These are phyloP conservation scores for Marasmius oreades DNA, from an alignment of 1,284 basidiomycete species.

Conservation along the genomic window DNA sequence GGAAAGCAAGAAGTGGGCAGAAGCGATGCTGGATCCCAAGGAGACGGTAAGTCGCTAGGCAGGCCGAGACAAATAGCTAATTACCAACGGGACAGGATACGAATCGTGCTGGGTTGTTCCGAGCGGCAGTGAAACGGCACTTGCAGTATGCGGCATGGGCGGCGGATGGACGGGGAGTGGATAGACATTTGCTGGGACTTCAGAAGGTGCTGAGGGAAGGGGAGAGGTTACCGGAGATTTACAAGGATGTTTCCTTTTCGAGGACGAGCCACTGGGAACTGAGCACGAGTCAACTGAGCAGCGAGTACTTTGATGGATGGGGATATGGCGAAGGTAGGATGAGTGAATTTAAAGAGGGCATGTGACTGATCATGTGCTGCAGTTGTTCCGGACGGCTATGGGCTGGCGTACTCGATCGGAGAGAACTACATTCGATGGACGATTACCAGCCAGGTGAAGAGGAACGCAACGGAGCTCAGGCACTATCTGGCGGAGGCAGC, in stretches of 20 bases:
- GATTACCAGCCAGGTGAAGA: slow-evolving; percentile 81
- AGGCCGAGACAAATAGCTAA: too few species aligned
- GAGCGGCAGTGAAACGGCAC: slow-evolving; percentile 79
- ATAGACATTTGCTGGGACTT: slow-evolving; percentile 92
- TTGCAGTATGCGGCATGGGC: slow-evolving; percentile 88
- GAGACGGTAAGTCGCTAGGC: slow-evolving; percentile 50
- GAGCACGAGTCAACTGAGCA: slow-evolving; percentile 87
- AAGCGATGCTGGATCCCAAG: slow-evolving; percentile 77
- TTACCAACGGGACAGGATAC: too few species aligned
- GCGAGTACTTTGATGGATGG: slow-evolving; percentile 88
- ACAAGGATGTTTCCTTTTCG: slow-evolving; percentile 73
- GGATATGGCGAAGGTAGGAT: slow-evolving; percentile 90
- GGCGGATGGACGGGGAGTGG: slow-evolving; percentile 92
- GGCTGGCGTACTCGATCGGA: slow-evolving; percentile 90
- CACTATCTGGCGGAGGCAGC: slow-evolving; percentile 79
- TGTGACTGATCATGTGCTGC: slow-evolving; percentile 5
- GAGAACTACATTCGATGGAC: slow-evolving; percentile 90
- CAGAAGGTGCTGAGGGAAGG: slow-evolving; percentile 80
- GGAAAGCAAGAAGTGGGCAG: slow-evolving; percentile 84
- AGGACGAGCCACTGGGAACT: slow-evolving; percentile 88
- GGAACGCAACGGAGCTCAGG: slow-evolving; percentile 59
- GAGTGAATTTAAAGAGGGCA: slow-evolving; percentile 3
- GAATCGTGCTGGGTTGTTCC: slow-evolving; percentile 70
- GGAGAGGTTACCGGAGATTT: slow-evolving; percentile 77
- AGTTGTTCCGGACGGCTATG: slow-evolving; percentile 93